Base-by-base conservation (phyloP, 371 early-diverging fungal species). In the Mucor plumbeus region DNA sequence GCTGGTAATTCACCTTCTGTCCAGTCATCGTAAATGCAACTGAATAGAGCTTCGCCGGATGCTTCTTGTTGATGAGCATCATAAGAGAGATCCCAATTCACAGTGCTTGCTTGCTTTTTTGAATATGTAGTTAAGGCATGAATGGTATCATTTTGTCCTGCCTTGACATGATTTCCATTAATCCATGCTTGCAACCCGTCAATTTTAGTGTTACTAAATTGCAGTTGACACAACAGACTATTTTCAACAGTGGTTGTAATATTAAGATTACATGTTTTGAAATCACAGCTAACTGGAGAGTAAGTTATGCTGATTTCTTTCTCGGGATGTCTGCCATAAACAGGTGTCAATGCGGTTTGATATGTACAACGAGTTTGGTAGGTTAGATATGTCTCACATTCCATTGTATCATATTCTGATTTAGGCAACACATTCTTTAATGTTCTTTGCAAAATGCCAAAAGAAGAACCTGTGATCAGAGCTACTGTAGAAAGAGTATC, bases 21-120 rank as follows among this genome's bases (percentile, higher is more conserved):
- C 85, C 85, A 85, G 43, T 85, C 85, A 57, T 85, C 85, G 33
- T 82, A 85, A 9, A 75, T 65, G 33, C 88, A 88, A 19, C 74
- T 77, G n/a, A 85, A 73, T 5, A 38, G 67, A 4, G 70, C 78
- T 26, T 66, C 38, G 17, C 48, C 48, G 4, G 10, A 7, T 17
- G 48, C 66, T 8, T 31, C 68, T 17, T 61, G 72, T 48, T 77
- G 74, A 41, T 73, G 57, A 38, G 56, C 43, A 57, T 64, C 59
- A 55, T 77, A 77, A 9, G 60, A 10, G 9, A 72, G 8, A 43
- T 64, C 56, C 74, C 74, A 74, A 11, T 43, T 35, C 1, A 74
- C 26, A 8, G 59, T 17, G 17, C 64, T 64, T 7, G 53, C 63
- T 31, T 61, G 44, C 19, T 55, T 31, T 7, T 67, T 70, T 9